These are phyloP conservation scores for Monosporozyma servazzii DNA, from an alignment of 805 yeast species.

Conservation along the genomic window DNA sequence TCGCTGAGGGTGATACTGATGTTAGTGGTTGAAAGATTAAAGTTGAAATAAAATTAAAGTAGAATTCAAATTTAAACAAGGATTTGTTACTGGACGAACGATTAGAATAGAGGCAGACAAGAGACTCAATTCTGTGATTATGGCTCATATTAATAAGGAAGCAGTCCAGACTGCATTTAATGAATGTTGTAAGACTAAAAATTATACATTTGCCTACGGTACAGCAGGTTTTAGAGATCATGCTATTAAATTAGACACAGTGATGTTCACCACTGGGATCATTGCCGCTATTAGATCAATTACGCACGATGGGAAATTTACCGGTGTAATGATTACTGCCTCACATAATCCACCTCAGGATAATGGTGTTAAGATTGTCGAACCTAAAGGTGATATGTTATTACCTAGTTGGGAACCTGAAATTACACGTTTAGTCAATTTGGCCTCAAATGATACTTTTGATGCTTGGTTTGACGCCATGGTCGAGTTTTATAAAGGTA, in stretches of 20 bases:
- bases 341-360: conserved; percentile 90
- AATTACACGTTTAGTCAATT: conserved; percentile 75
- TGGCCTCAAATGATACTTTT: conserved; percentile 33
- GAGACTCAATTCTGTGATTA: background rate
- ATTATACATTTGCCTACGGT: conserved; percentile 57
- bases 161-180: conserved; percentile 14
- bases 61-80: background rate
- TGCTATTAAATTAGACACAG: conserved; percentile 63
- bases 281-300: conserved; percentile 79
- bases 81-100: background rate
- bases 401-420: conserved; percentile 72
- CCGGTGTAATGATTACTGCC: conserved; percentile 97
- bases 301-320: conserved; percentile 51
- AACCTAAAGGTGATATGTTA: conserved; percentile 87
- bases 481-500: background rate
- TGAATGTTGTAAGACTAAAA: conserved; percentile 35
- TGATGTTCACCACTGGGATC: conserved; percentile 75
- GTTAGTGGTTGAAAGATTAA: background rate
- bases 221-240: conserved; percentile 92
- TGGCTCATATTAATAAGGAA: background rate
- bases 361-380: conserved; percentile 89
- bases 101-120: background rate
- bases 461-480: conserved; percentile 33
- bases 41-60: background rate
- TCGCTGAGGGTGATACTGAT: background rate